Evolutionary conservation across 1,284 basidiomycete genomes (phyloP), one percentile per base, ranked within the genome.

Genomic region (Cystobasidium pallidum): DNA sequence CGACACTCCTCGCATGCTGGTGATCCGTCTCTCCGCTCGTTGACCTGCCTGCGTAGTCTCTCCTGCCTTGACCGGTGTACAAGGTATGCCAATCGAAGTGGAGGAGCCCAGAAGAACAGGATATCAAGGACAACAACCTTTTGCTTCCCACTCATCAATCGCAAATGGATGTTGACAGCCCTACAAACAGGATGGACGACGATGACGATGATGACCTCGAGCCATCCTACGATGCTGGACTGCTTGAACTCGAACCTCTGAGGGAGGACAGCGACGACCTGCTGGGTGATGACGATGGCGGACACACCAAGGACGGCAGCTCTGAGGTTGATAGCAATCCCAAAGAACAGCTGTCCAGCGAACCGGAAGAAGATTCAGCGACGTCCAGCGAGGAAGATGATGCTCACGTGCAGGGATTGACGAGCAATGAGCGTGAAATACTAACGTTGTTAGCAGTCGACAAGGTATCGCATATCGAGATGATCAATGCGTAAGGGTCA

Each of bases 361-460:
- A 34, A 19, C 41, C 11, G 62, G 41, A 70, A 3, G 58, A 62
- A 13, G 36, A 15, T 3, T 28, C 65, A n/a, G 32, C 28, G 13
- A 21, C 45, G 4, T 47, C 45, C 45, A 47, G 49, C 51, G 66
- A 59, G 7, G 66, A 68, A 19, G 67, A 64, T 62, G 81, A 80
- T 54, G 76, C 78, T 39, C 86, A 88, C 76, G 89, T 91, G 79
- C 92, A 92, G 73, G 82, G 83, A 77, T 88, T 87, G 1, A 85
- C 91, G 10, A 86, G 88, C n/a, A 86, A 88, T 79, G 90, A 91
- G 43, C 90, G 91, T 80, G 89, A 90, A 84, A 90, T 89, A 70
- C 70, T 80, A 30, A 34, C n/a, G 45, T 72, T 59, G 57, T 36
- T 57, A 47, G 36, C 43, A 17, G 61, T 54, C 39, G 64, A 39